Evolutionary conservation across 495 filamentous ascomycete species (phyloP).

Genomic region (Lasiosphaeria hispida): DNA sequence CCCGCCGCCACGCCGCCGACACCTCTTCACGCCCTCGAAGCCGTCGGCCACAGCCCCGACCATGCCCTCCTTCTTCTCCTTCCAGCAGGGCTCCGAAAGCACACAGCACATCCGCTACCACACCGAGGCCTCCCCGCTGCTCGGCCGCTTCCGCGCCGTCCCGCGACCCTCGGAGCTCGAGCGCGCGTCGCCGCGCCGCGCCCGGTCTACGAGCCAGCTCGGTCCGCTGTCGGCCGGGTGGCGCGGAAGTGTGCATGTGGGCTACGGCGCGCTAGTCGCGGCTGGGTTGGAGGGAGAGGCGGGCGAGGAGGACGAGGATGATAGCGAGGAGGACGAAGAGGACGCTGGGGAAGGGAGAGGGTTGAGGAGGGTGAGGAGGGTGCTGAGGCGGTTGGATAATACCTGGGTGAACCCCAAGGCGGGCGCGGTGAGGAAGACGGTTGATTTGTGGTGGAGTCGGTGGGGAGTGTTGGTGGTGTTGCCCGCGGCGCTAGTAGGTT

Average conservation of each 20-base stretch:
- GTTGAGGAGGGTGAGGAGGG: conserved; percentile 28
- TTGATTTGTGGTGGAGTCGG: conserved; percentile 57
- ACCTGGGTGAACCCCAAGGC: conserved; percentile 56
- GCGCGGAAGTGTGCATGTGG: conserved; percentile 48
- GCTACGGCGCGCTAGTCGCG: conserved; percentile 45
- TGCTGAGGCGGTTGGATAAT: conserved; percentile 45
- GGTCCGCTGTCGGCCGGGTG: conserved; percentile 36
- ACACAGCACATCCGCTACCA: conserved; percentile 38
- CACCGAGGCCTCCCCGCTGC: conserved; percentile 49
- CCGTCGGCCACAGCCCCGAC: conserved; percentile 5
- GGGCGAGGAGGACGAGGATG: conserved; percentile 22
- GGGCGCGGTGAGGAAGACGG: conserved; percentile 48
- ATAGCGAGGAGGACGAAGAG: conserved; percentile 24
- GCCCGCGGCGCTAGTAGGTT: conserved; percentile 56
- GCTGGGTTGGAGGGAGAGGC: conserved; percentile 30
- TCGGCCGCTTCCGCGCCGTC: conserved; percentile 60
- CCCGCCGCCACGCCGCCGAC: conserved; percentile 2
- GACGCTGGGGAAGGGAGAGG: conserved; percentile 35
- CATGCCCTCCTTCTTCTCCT: conserved; percentile 60
- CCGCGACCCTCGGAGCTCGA: conserved; percentile 28
- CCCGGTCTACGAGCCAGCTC: conserved; percentile 16
- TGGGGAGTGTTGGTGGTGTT: conserved; percentile 55
- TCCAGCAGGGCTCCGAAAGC: conserved; percentile 57
- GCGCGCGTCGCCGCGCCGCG: conserved; percentile 13
- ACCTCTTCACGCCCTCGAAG: neutral